Percentiles rank a stretch among this genome's conserved stretches.
Evolutionary conservation across 352 stramenopile genomes (phyloP).

Genomic region (Phytophthora vignae): DNA sequence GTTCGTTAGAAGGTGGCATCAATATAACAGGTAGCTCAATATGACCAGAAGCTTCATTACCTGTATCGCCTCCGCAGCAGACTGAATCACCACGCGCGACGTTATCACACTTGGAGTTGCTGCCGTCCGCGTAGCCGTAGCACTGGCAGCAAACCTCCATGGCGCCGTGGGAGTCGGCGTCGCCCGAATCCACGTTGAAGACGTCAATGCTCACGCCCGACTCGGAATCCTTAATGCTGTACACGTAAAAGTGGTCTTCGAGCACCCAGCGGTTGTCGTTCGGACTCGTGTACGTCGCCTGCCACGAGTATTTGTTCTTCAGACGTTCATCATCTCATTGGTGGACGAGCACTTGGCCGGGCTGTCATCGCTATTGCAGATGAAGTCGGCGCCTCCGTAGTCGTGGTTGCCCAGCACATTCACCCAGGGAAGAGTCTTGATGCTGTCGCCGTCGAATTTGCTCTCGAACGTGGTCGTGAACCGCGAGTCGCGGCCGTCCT

Average conservation of each 20-base stretch:
- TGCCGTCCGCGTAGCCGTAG: slow-evolving; percentile 50
- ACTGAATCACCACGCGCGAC: slow-evolving; percentile 42
- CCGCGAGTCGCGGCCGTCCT: slow-evolving; percentile 4
- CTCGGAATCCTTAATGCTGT: slow-evolving; percentile 42
- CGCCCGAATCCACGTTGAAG: slow-evolving; percentile 63
- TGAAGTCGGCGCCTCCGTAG: slow-evolving; percentile 60
- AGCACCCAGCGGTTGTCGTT: slow-evolving; percentile 59
- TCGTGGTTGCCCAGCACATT: slow-evolving; percentile 65
- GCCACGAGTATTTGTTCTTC: slow-evolving; percentile 49
- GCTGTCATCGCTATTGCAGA: slow-evolving; percentile 40
- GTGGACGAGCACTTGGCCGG: slow-evolving; percentile 30
- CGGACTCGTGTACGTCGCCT: slow-evolving; percentile 52
- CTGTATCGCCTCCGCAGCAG: slow-evolving; percentile 41
- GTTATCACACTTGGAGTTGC: slow-evolving; percentile 42
- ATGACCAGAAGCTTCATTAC: slow-evolving; percentile 3
- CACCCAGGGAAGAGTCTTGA: slow-evolving; percentile 59
- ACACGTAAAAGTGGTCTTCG: slow-evolving; percentile 58
- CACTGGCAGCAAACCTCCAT: slow-evolving; percentile 58
- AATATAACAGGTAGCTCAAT: too few relatives aligned
- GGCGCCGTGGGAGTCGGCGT: slow-evolving; percentile 50
- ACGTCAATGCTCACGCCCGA: slow-evolving; percentile 56
- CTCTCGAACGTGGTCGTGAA: slow-evolving; percentile 13
- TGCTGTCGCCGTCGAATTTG: slow-evolving; percentile 35
- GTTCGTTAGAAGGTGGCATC: too few relatives aligned
- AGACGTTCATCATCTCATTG: slow-evolving; percentile 29